Conservation (phyloP, 1,284 basidiomycete species). For the Paramarasmius palmivorus region DNA sequence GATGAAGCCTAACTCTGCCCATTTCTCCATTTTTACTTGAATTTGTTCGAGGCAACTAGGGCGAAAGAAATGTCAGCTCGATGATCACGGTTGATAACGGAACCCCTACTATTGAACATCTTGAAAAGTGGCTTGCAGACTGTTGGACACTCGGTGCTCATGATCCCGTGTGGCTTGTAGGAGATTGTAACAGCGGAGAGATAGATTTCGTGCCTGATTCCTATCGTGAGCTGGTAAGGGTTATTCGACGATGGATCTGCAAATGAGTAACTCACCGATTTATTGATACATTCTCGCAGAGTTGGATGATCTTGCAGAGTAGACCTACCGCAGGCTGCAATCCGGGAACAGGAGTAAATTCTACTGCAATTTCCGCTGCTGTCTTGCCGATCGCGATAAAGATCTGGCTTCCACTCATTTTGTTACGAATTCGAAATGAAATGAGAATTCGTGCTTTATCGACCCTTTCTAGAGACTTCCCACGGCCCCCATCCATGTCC, state of each 20-base stretch:
- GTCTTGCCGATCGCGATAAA: slow-evolving; percentile 29
- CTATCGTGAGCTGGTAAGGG: slow-evolving; percentile 17
- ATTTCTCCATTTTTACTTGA: slow-evolving; percentile 36
- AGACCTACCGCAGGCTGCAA: slow-evolving; percentile 41
- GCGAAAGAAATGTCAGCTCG: slow-evolving; percentile 19
- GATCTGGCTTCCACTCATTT: no score
- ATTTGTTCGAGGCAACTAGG: slow-evolving; percentile 39
- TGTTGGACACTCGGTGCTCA: slow-evolving; percentile 21
- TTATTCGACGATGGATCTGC: neutral
- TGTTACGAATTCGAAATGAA: no score
- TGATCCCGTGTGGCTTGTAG: slow-evolving; percentile 33
- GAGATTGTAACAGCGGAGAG: slow-evolving; percentile 41
- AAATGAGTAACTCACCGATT: slow-evolving; percentile 39
- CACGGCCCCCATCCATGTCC: no score
- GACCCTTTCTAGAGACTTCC: no score
- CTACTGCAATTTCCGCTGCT: slow-evolving; percentile 41
- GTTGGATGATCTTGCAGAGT: slow-evolving; percentile 34
- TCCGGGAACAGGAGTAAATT: slow-evolving; percentile 49
- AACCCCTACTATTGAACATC: slow-evolving; percentile 21
- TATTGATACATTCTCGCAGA: slow-evolving; percentile 43
- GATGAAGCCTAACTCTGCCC: slow-evolving; percentile 36
- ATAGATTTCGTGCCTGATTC: slow-evolving; percentile 40
- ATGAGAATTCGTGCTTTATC: no score
- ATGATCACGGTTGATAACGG: neutral
- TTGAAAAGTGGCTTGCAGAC: slow-evolving; percentile 8